Percentiles rank a stretch among this genome's conserved stretches.
Evolutionary conservation across 2,329 filamentous ascomycete genomes (phyloP).

Genomic region (Dactylellina haptotyla): DNA sequence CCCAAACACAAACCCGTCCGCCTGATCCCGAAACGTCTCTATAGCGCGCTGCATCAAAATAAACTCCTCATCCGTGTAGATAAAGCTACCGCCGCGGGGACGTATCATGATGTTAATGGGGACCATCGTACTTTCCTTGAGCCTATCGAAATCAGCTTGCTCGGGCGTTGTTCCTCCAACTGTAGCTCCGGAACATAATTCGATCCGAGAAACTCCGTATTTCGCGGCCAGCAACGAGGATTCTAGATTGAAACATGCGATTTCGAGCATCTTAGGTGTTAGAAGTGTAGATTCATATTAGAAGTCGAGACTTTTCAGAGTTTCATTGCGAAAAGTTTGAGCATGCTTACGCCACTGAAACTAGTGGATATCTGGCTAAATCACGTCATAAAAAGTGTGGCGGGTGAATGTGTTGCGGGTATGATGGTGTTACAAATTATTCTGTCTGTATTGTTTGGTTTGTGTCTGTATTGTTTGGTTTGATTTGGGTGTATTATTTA

Average conservation of each 20-base stretch:
- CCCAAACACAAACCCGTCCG: slow-evolving; percentile 67
- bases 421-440: no score
- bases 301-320: no score
- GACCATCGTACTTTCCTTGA: slow-evolving; percentile 40
- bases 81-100: slow-evolving; percentile 64
- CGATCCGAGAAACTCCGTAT: slow-evolving; percentile 66
- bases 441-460: no score
- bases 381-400: no score
- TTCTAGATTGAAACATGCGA: slow-evolving; percentile 64
- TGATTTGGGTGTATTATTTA: no score
- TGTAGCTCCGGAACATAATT: slow-evolving; percentile 64
- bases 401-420: no score
- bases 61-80: slow-evolving; percentile 63
- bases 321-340: no score
- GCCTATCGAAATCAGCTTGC: slow-evolving; percentile 57
- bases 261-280: slow-evolving; percentile 65
- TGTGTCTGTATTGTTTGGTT: no score
- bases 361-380: no score
- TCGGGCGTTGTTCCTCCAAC: slow-evolving; percentile 63
- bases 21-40: slow-evolving; percentile 59
- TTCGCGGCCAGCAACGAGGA: slow-evolving; percentile 63
- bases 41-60: slow-evolving; percentile 63
- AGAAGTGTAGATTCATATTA: no score
- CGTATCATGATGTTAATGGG: slow-evolving; percentile 69
- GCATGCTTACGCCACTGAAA: no score